Evolutionary conservation across 176 grass and related monocot genomes (phyloP), one percentile per base, ranked within the genome.

Genomic region (Alloteropsis semialata): DNA sequence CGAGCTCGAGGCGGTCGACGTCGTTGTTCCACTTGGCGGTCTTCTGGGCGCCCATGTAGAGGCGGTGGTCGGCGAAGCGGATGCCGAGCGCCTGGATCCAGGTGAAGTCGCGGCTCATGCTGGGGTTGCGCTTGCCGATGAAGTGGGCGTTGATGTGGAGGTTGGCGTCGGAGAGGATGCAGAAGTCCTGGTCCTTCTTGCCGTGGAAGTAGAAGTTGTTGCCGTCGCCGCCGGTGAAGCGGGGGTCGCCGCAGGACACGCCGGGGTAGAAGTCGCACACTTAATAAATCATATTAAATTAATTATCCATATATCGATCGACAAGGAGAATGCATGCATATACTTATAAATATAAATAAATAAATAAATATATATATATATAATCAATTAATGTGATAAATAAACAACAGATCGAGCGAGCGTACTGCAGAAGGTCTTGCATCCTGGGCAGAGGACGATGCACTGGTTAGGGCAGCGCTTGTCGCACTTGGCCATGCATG

Each of bases 191-290:
- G 19, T 87, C 84, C 74, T 80, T 92, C 32, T 84, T 85, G 22
- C 92, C 92, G 16, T 94, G 92, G 92, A 94, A 94, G 89, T 94
- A 94, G 89, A 92, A 94, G 77, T 64, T 87, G 72, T 94, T 94
- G 34, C 89, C 92, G 41, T 94, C 89, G 8, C 81, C 92, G 43
- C 92, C 89, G 19, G 84, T 94, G 87, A 94, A 94, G 65, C 87
- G 89, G 0, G 92, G n/a, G n/a, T n/a, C n/a, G n/a, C n/a, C n/a
- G n/a, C n/a, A n/a, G n/a, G n/a, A n/a, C n/a, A n/a, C n/a, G n/a
- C n/a, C n/a, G n/a, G n/a, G n/a, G n/a, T n/a, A n/a, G n/a, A n/a
- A n/a, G n/a, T n/a, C n/a, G n/a, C n/a, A n/a, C n/a, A n/a, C n/a
- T n/a, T n/a, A n/a, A n/a, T n/a, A n/a, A n/a, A n/a, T n/a, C n/a